Base-by-base conservation (phyloP, 768 basidiomycete species). In the Boletus edulis region DNA sequence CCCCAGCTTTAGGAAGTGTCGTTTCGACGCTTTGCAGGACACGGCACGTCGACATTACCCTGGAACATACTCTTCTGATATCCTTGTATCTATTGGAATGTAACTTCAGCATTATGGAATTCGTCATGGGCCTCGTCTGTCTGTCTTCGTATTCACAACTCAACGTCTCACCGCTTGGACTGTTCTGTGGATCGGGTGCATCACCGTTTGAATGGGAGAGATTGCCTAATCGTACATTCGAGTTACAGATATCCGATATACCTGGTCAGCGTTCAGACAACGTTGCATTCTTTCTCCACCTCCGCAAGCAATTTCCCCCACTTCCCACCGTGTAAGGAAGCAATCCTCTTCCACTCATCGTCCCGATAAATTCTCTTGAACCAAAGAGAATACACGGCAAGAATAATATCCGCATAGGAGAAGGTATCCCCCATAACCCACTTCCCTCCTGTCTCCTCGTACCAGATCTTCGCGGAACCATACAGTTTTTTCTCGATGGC, bases 1-100 rank as follows among this genome's bases (percentile, higher is more conserved):
- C 49, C 68, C 72, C 81, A 82, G 81, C 76, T 63, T 63, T 83
- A 83, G 81, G 81, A 83, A 83, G 81, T 83, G 82, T 82, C 78
- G 81, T 76, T 69, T 77, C 73, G 72, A 76, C 79, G 68, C 55
- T 57, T 65, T 67, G 62, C 61, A 82, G 80, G 78, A 76, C 73
- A 72, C 78, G 81, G 79, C 82, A 83, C 81, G 81, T 82, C 80
- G 81, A 83, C 75, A 78, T 73, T 55, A 71, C 62, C 68, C 76
- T 82, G 82, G 78, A 66, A 82, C 80, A 82, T 76, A 49, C 37
- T 39, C 46, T 29, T 37, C 27, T 55, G 5, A 29, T 34, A 46
- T 34, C 22, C 17, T 51, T 58, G 46, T 58, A 47, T 31, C 15
- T 20, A 12, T 22, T 27, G 41, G 29, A 22, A 22, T 22, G 1